A percentile compares a stretch with the other conserved stretches of the same genome.
These are phyloP conservation scores for Septoria linicola DNA, from an alignment of 2,329 filamentous ascomycete genomes.

Conservation along the genomic window DNA sequence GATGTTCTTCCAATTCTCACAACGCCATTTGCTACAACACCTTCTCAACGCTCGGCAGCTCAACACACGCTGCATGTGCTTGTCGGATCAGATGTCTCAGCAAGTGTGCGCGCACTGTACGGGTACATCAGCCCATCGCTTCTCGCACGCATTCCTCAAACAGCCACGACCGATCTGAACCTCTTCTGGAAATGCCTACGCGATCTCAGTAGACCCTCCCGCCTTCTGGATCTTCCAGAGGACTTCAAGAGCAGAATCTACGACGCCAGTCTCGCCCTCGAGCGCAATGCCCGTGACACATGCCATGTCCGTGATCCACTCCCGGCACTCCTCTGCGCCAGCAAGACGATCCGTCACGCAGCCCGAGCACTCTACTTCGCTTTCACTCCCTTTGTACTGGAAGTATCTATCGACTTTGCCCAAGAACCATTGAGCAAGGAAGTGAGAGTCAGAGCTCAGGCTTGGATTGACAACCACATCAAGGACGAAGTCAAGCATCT, in stretches of 20 bases:
- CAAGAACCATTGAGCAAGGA: too few relatives aligned
- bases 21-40: neutral
- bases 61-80: neutral
- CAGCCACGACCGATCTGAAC: neutral
- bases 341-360: neutral
- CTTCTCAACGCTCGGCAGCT: neutral
- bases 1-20: constrained; percentile 11
- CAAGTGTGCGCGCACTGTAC: too few relatives aligned
- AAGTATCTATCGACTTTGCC: too few relatives aligned
- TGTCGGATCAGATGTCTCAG: neutral
- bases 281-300: neutral
- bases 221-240: neutral
- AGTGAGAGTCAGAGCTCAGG: too few relatives aligned
- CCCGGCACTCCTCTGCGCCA: neutral
- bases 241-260: neutral
- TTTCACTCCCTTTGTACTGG: too few relatives aligned
- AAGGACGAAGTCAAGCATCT: too few relatives aligned
- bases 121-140: neutral
- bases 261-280: neutral
- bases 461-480: too few relatives aligned
- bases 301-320: neutral
- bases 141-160: neutral
- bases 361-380: neutral
- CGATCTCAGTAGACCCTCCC: neutral
- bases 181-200: neutral